Evolutionary conservation across 345 rosid species (phyloP).

Genomic region (Syzygium grande): DNA sequence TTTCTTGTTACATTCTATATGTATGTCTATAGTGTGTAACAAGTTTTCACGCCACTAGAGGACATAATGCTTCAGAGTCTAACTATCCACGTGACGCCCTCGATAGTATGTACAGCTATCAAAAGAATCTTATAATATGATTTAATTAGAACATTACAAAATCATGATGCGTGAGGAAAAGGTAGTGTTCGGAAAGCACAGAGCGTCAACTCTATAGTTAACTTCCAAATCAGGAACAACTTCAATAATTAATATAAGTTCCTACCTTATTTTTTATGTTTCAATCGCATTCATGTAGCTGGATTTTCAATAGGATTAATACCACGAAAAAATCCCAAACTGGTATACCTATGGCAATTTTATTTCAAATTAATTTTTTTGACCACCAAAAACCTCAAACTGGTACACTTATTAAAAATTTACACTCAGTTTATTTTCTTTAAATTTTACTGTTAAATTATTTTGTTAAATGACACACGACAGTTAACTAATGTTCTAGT

Average conservation of each 20-base stretch:
- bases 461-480: too few relatives aligned
- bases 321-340: too few relatives aligned
- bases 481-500: too few relatives aligned
- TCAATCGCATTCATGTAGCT: background rate
- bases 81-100: background rate
- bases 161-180: background rate
- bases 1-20: too few relatives aligned
- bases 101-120: background rate
- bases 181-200: background rate
- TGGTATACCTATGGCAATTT: too few relatives aligned
- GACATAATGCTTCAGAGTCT: background rate
- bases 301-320: background rate
- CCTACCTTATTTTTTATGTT: background rate
- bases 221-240: background rate
- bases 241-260: background rate
- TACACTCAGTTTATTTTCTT: too few relatives aligned
- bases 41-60: background rate
- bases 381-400: too few relatives aligned
- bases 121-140: background rate
- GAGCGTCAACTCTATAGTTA: background rate
- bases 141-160: background rate
- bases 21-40: too few relatives aligned
- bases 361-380: too few relatives aligned
- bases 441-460: too few relatives aligned
- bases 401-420: too few relatives aligned